Evolutionary conservation across 2,329 filamentous ascomycete species (phyloP), one percentile per base, ranked within the genome.

Genomic region (Sordariomycetes sp.): DNA sequence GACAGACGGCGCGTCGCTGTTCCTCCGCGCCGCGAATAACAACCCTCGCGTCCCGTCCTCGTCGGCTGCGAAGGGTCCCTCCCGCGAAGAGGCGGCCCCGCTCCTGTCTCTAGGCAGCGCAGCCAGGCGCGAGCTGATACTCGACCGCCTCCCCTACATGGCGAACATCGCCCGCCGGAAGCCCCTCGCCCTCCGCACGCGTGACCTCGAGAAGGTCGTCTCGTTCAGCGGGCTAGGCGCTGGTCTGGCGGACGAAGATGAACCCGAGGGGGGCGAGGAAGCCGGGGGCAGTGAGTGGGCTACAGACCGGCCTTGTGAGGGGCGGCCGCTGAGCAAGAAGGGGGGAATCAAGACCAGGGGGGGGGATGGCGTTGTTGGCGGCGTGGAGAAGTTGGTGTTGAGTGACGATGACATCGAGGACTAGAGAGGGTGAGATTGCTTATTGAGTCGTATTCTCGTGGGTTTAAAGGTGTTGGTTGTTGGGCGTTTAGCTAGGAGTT

Each of bases 121-220:
- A 3, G 84, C 86, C 3, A 85, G 85, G 40, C 79, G 79, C 50
- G 89, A 93, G 69, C 79, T 94, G 75, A 72, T 97, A 0, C 80
- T 97, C 25, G 90, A 97, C 63, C 85, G 90, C 10, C 78, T 99
- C 0, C 94, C 94, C 0, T 97, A 96, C 70, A 84, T 94, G 77
- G 79, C 86, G 1, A 79, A 82, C 55, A 89, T 97, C 66, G 70
- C 74, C 2, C 74, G 78, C 18, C 67, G 71, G 35, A 67, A 72
- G 62, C 10, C 55, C 28, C 37, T 57, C 37, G 10, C 48, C 32
- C 65, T 74, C 60, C 71, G 73, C n/a, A 71, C 80, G 2, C 76
- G 75, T 55, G 82, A 87, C 22, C 76, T 92, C 10, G 83, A 87
- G 58, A 86, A 80, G 65, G 80, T 95, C 8, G 86, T 86, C 0